Base-by-base conservation (phyloP, 495 filamentous ascomycete species). In the Xylaria intraflava region DNA sequence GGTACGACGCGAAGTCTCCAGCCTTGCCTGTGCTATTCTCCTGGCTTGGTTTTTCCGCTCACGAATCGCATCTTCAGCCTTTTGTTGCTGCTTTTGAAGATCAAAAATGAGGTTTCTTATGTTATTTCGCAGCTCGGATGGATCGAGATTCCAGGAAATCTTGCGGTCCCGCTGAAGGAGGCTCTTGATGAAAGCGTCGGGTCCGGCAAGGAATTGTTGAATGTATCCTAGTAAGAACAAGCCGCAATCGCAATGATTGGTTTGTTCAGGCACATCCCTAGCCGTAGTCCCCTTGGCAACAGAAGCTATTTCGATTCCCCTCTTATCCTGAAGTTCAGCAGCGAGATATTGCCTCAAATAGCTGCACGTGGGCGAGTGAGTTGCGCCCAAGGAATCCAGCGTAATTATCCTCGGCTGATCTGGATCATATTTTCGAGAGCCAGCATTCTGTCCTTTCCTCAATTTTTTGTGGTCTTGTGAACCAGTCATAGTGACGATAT, bases 171-270 rank as follows among this genome's bases (percentile, higher is more conserved):
- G 51, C 14, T 52, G 59, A 12, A 77, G 62, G 10, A 78, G 38
- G 10, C 44, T 60, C 10, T 56, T 58, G 9, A 72, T 69, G 45
- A 94, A 94, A 2, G 51, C 56, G 42, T 84, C 78, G 3, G 89
- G 90, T 46, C 84, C 61, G 46, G 79, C 68, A 2, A 90, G 76
- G 52, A 98, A 96, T 56, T 85, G 83, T 58, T 88, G 81, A 23
- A 93, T 65, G 56, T 97, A 98, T 3, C 81, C 86, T 9, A 96
- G 69, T 8, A 97, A 70, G 65, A 83, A 97, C 1, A 96, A 65
- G 2, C 93, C 93, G 64, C 93, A 98, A 65, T 98, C 93, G 38
- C 80, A 90, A 62, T 73, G 86, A 57, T 97, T 98, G 12, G 80
- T 71, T 67, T 98, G 93, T 46, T 80, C 63, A 1, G 94, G 93